These are phyloP conservation scores for Paradendryphiella salina DNA, from an alignment of 2,329 filamentous ascomycete genomes.

Conservation along the genomic window DNA sequence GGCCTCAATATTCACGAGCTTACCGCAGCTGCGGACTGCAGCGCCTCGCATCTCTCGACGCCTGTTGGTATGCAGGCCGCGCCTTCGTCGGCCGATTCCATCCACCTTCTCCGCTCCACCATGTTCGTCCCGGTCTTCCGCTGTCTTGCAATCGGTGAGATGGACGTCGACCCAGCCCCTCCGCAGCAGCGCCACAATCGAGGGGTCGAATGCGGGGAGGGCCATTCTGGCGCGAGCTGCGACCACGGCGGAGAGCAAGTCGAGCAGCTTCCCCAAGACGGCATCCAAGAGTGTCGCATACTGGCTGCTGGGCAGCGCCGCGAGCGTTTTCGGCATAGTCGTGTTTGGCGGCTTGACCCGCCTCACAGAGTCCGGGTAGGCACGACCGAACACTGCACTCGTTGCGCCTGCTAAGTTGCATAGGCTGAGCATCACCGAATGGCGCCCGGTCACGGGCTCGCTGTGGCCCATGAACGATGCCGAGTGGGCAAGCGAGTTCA, in stretches of 20 bases:
- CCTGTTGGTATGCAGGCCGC: conserved; percentile 42
- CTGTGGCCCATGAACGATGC: conserved; percentile 75
- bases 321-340: conserved; percentile 94
- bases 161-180: conserved; percentile 43
- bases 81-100: conserved; percentile 35
- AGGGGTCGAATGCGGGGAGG: conserved; percentile 17
- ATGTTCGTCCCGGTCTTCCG: conserved; percentile 28
- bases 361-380: conserved; percentile 91
- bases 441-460: conserved; percentile 92
- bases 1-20: conserved; percentile 43
- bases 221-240: conserved; percentile 20
- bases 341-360: conserved; percentile 92
- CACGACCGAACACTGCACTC: neutral
- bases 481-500: conserved; percentile 92
- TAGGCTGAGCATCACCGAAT: conserved; percentile 97
- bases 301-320: conserved; percentile 90
- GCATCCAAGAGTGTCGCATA: conserved; percentile 80
- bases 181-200: conserved; percentile 28
- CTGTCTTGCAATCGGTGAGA: conserved; percentile 38
- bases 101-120: conserved; percentile 23
- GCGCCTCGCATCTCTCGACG: conserved; percentile 45
- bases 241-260: conserved; percentile 11
- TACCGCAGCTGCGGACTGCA: conserved; percentile 45
- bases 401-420: conserved; percentile 19
- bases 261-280: conserved; percentile 59